Conservation (phyloP, 2,329 filamentous ascomycete species). For the Pseudomassariella vexata region DNA sequence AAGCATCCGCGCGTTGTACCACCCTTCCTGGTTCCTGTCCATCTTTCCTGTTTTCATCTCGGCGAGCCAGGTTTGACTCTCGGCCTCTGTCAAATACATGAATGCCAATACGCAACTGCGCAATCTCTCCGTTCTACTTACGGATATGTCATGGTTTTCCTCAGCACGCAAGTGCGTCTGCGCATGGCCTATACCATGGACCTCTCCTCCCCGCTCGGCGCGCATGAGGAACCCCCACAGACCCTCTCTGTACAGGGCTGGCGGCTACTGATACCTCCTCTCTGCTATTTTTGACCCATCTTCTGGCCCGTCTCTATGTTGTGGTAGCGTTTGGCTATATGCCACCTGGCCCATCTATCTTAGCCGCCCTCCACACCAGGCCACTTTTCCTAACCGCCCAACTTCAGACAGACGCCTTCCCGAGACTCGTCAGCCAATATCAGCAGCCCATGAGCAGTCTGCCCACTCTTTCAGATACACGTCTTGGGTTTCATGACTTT, state of each 20-base stretch:
- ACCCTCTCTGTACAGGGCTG: slow-evolving; percentile 22
- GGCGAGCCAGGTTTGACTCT: no score
- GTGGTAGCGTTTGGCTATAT: neutral
- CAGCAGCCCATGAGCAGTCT: slow-evolving; percentile 32
- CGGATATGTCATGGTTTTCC: neutral
- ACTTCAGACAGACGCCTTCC: slow-evolving; percentile 42
- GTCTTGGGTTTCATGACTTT: slow-evolving; percentile 44
- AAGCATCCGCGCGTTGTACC: no score
- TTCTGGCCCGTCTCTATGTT: slow-evolving; percentile 11
- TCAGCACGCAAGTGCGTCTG: neutral
- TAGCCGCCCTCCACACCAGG: slow-evolving; percentile 27
- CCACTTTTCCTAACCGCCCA: slow-evolving; percentile 37
- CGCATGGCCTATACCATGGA: neutral
- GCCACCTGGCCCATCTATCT: slow-evolving; percentile 9
- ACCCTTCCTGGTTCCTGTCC: no score
- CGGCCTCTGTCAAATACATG: no score
- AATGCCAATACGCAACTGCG: slow-evolving; percentile 1
- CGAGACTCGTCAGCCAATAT: slow-evolving; percentile 44
- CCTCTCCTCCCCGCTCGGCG: neutral
- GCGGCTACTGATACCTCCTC: slow-evolving; percentile 27
- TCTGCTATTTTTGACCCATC: slow-evolving; percentile 24
- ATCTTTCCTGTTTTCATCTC: no score
- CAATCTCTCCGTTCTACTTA: neutral
- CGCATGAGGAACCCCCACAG: neutral
- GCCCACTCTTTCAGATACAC: slow-evolving; percentile 44